Base-by-base conservation (phyloP, 2,329 filamentous ascomycete genomes). In the Fusarium goolgardi region DNA sequence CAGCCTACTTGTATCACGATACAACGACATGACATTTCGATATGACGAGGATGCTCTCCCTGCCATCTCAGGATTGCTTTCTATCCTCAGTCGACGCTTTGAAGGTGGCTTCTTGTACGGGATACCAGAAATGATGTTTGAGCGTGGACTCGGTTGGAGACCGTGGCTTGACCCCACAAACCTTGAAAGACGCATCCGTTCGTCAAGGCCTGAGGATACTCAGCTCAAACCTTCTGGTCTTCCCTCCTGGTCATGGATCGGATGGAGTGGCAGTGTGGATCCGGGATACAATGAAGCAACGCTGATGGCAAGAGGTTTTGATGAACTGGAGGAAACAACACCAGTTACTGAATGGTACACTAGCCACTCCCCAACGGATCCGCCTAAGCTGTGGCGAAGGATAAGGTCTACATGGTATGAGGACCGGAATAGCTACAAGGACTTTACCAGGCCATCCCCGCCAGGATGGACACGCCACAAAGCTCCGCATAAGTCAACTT, bases 201-300 rank as follows among this genome's bases (percentile, higher is more conserved):
- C 47, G 16, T 39, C 23, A 27, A 50, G 47, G 3, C 6, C 47
- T 7, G 9, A 39, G 15, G 23, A 20, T 1, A 16, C 27, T 9
- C 41, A 32, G 2, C 34, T 55, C 1, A 11, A 1, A 9, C 39
- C 58, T 2, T 58, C 46, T 4, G 49, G 16, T 0, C 53, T 66
- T 2, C 64, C 64, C 3, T 67, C 62, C 0, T 66, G 64, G 64
- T 66, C 62, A 2, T 67, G 62, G 62, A 18, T 67, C 1, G 62
- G 62, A 1, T 67, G 64, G 62, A 18, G 49, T 8, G 64, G 58
- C 7, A 1, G 0, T 43, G 6, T 16, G 6, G 2, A 20, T 2
- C 6, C 32, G 13, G 10, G 2, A 4, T 25, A 27, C 2, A 16
- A 15, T 0, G 53, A 63, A 39, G 50, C 21, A 3, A 35, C 3